Percentiles rank a stretch among this genome's conserved stretches.
Conservation (phyloP, 1,284 basidiomycete species). For the Austroboletus rostrupii region DNA sequence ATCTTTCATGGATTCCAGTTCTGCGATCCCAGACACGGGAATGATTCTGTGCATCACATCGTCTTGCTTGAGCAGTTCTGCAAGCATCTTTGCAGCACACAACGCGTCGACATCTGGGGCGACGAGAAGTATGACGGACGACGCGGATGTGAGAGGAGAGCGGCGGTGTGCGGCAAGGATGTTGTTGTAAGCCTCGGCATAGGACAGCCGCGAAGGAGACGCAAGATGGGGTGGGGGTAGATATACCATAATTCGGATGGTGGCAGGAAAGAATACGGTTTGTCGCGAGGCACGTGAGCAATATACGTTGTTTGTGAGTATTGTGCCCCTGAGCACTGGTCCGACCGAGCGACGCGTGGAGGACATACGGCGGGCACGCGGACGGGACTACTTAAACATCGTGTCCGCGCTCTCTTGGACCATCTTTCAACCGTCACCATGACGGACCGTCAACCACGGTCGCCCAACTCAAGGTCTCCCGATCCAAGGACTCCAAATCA, state of each 20-base stretch:
- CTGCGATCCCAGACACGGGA: constrained; percentile 86
- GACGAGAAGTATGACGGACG: constrained; percentile 81
- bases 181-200: constrained; percentile 76
- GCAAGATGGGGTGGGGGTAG: constrained; percentile 66
- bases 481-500: constrained; percentile 36
- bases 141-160: constrained; percentile 70
- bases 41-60: constrained; percentile 89
- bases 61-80: constrained; percentile 89
- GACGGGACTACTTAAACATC: constrained; percentile 28
- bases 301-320: constrained; percentile 17
- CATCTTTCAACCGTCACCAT: constrained; percentile 30
- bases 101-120: constrained; percentile 89
- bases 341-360: constrained; percentile 20
- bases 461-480: constrained; percentile 31
- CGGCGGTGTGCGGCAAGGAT: constrained; percentile 74
- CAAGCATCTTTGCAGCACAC: constrained; percentile 86
- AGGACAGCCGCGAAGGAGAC: constrained; percentile 55
- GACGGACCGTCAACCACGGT: constrained; percentile 32
- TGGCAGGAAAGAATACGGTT: not conserved
- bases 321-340: constrained; percentile 15
- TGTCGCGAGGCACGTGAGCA: constrained; percentile 12
- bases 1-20: constrained; percentile 63
- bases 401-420: constrained; percentile 1
- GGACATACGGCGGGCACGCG: constrained; percentile 28
- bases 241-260: constrained; percentile 55